Percentiles rank a stretch among this genome's conserved stretches.
These are phyloP conservation scores for Nothophaeocryptopus gaeumannii DNA, from an alignment of 2,329 filamentous ascomycete species.

Conservation along the genomic window DNA sequence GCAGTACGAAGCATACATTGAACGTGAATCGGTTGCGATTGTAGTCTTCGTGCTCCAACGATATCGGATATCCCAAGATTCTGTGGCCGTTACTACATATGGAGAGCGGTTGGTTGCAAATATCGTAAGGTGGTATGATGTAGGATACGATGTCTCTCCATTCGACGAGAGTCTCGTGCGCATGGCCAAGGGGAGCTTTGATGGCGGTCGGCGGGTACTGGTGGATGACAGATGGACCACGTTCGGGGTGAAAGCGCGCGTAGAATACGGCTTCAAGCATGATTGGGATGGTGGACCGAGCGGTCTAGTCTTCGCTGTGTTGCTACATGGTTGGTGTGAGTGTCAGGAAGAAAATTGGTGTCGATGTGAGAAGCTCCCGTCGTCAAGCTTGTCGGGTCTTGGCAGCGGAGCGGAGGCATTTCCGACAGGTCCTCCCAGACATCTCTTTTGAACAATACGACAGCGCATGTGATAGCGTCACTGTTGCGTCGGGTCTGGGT, in stretches of 20 bases:
- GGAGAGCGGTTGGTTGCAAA: constrained; percentile 86
- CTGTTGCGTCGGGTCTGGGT: too few species aligned
- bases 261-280: constrained; percentile 67
- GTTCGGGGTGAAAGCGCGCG: constrained; percentile 62
- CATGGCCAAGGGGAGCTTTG: constrained; percentile 10
- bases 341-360: not conserved
- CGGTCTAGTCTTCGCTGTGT: not conserved
- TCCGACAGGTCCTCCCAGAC: too few species aligned
- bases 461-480: too few species aligned
- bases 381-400: not conserved
- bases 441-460: too few species aligned
- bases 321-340: too few species aligned
- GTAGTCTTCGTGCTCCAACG: constrained; percentile 71
- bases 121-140: constrained; percentile 90
- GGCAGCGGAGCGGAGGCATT: not conserved
- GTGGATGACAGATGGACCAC: constrained; percentile 33
- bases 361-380: not conserved
- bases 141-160: constrained; percentile 87
- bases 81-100: constrained; percentile 73
- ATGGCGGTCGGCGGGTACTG: constrained; percentile 31
- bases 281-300: not conserved
- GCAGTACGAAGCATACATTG: constrained; percentile 87
- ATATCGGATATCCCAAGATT: constrained; percentile 84
- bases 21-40: constrained; percentile 94
- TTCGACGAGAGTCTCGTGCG: constrained; percentile 18